These are phyloP conservation scores for Saccharomyces hybrid DNA, from an alignment of 1,139 yeast genomes.

Conservation along the genomic window DNA sequence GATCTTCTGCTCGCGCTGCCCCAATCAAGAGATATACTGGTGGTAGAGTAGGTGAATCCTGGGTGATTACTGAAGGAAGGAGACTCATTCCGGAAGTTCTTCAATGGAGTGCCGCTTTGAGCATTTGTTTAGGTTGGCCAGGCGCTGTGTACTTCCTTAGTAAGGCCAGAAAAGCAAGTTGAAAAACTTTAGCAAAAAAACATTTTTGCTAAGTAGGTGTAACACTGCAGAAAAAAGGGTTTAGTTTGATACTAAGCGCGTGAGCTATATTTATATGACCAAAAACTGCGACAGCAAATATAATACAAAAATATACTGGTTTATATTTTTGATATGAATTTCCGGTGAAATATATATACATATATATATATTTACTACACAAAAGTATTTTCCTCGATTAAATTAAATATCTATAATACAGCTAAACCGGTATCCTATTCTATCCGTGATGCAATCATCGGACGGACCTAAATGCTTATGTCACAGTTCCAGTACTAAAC, in stretches of 20 bases:
- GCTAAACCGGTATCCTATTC: neutral
- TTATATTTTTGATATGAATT: neutral
- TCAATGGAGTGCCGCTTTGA: constrained; percentile 17
- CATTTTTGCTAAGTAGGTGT: neutral
- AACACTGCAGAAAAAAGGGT: neutral
- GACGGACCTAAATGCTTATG: neutral
- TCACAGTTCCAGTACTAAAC: neutral
- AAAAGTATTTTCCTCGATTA: neutral
- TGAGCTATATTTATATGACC: neutral
- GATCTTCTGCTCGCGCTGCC: constrained; percentile 14
- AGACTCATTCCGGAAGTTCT: constrained; percentile 15
- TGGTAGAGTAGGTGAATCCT: constrained; percentile 17
- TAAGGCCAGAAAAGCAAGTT: constrained; percentile 3
- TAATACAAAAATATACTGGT: neutral
- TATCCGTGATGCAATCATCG: neutral
- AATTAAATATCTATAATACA: neutral
- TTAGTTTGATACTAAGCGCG: neutral
- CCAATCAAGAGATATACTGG: constrained; percentile 7
- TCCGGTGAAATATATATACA: neutral
- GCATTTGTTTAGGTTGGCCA: constrained; percentile 26
- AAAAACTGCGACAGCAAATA: neutral
- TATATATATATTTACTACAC: neutral
- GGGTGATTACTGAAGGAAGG: constrained; percentile 20
- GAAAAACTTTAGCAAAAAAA: neutral
- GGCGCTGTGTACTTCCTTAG: constrained; percentile 10